phyloP scores from a whole-genome alignment of 1,139 yeast genomes.

The Taphrina betulina region DNA sequence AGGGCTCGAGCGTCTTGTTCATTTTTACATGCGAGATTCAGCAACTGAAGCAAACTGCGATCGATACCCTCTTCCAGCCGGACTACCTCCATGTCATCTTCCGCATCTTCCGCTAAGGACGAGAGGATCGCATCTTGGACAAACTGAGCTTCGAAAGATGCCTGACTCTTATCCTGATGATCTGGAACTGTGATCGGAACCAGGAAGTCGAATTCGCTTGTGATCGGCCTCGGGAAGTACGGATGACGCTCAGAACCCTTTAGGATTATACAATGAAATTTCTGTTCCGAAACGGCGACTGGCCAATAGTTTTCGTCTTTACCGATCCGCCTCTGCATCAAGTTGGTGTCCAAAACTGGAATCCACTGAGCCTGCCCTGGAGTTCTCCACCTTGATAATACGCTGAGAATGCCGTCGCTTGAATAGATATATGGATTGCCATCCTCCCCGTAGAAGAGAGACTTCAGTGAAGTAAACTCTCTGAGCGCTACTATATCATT shows the following conservation, averaged over 20 bases:
- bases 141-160: conserved; percentile 39
- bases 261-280: conserved; percentile 69
- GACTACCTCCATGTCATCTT: conserved; percentile 3
- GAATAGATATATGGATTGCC: conserved; percentile 88
- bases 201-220: conserved; percentile 69
- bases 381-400: conserved; percentile 72
- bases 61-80: conserved; percentile 55
- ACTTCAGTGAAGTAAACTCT: conserved; percentile 44
- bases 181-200: conserved; percentile 53
- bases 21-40: conserved; percentile 75
- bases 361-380: conserved; percentile 79
- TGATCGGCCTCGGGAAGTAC: conserved; percentile 73
- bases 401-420: conserved; percentile 67
- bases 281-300: conserved; percentile 59
- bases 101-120: conserved; percentile 44
- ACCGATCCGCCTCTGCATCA: conserved; percentile 53
- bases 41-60: conserved; percentile 68
- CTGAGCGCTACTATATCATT: conserved; percentile 46
- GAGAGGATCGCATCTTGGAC: conserved; percentile 39
- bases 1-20: conserved; percentile 65
- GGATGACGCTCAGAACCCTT: conserved; percentile 53
- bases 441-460: conserved; percentile 75
- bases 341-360: conserved; percentile 69
- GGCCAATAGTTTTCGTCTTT: conserved; percentile 72
- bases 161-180: conserved; percentile 42